phyloP scores from a whole-genome alignment of 305 asterid genomes.

The Solanum chacoense region DNA sequence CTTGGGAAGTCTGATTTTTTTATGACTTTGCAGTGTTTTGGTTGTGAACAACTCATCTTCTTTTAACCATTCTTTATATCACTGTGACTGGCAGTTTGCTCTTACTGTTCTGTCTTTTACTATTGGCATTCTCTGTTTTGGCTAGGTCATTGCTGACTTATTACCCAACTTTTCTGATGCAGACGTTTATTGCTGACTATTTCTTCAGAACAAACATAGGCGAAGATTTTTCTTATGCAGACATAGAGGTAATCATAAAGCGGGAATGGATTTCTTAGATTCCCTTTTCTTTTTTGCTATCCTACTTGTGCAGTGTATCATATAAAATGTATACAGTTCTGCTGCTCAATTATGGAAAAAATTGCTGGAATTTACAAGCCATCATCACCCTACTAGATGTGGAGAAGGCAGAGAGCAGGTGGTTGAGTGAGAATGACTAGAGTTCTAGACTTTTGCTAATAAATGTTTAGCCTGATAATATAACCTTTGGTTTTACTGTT shows the following conservation, averaged over 20 bases:
- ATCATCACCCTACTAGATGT: background rate
- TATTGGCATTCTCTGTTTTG: background rate
- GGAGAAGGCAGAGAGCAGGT: background rate
- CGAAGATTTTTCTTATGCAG: constrained; percentile 67
- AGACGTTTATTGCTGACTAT: constrained; percentile 81
- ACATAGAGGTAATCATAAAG: constrained; percentile 50
- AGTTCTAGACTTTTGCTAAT: background rate
- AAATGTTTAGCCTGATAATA: background rate
- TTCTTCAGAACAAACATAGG: constrained; percentile 66
- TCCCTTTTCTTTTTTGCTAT: background rate
- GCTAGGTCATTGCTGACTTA: background rate
- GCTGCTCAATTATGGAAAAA: background rate
- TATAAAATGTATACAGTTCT: background rate
- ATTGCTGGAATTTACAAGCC: background rate
- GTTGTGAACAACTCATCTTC: background rate
- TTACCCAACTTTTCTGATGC: constrained; percentile 15
- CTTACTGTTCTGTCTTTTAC: background rate
- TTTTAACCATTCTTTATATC: background rate
- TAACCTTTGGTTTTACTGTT: background rate
- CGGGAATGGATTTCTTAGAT: background rate
- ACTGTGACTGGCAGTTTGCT: background rate
- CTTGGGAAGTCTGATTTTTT: background rate
- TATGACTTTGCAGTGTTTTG: background rate
- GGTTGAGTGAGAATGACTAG: background rate
- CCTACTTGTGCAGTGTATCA: background rate